Evolutionary conservation across 2,329 filamentous ascomycete species (phyloP).

Genomic region (Blumeriella jaapii): DNA sequence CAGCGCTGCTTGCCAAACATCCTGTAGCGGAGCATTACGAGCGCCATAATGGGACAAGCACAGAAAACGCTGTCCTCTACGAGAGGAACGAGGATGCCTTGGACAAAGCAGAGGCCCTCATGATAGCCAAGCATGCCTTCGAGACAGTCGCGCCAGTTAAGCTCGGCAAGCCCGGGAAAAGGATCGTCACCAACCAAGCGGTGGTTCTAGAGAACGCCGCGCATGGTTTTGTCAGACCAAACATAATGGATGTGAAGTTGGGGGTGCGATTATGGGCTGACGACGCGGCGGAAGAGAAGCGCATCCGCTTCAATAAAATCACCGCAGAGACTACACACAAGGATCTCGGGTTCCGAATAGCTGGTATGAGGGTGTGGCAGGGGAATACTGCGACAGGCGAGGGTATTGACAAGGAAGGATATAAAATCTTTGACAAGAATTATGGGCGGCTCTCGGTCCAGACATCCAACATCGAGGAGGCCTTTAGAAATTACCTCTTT

Average conservation of each 20-base stretch:
- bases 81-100: constrained; percentile 6
- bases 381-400: constrained; percentile 43
- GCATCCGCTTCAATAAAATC: constrained; percentile 48
- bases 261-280: constrained; percentile 81
- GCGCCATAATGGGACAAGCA: constrained; percentile 29
- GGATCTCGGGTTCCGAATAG: constrained; percentile 49
- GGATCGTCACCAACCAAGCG: constrained; percentile 64
- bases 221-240: constrained; percentile 69
- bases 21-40: constrained; percentile 2
- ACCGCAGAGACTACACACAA: constrained; percentile 47
- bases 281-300: constrained; percentile 47
- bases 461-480: constrained; percentile 41
- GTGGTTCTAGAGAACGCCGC: constrained; percentile 81
- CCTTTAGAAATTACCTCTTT: constrained; percentile 47
- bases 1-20: constrained; percentile 28
- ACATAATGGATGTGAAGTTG: constrained; percentile 88
- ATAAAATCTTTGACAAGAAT: constrained; percentile 51
- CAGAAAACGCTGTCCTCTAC: constrained; percentile 31
- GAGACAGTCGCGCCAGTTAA: constrained; percentile 17
- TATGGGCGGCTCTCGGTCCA: constrained; percentile 44
- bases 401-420: constrained; percentile 40
- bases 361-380: constrained; percentile 53
- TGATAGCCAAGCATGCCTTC: constrained; percentile 21
- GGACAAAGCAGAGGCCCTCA: constrained; percentile 4
- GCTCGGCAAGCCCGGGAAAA: constrained; percentile 20